phyloP scores from a whole-genome alignment of 148 eudicot genomes.

The Arctostaphylos glauca region DNA sequence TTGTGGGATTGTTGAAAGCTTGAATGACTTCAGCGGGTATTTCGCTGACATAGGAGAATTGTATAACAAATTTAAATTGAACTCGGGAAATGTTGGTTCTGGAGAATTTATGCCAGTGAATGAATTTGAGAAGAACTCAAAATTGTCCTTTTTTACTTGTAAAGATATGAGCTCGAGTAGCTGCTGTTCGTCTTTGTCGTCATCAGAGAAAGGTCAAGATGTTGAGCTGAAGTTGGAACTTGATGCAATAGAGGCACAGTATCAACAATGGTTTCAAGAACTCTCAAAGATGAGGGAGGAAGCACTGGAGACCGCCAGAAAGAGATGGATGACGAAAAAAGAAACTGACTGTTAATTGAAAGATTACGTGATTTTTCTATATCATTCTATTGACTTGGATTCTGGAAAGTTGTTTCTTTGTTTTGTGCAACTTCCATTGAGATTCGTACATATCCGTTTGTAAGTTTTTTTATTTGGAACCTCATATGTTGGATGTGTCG shows the following conservation, averaged over 20 bases:
- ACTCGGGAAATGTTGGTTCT: not conserved
- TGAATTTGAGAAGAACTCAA: slow-evolving; percentile 30
- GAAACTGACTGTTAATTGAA: slow-evolving; percentile 34
- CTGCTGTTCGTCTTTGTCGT: slow-evolving; percentile 38
- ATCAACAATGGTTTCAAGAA: slow-evolving; percentile 58
- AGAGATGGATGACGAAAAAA: slow-evolving; percentile 63
- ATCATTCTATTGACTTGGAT: slow-evolving; percentile 1
- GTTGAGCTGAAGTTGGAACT: slow-evolving; percentile 54
- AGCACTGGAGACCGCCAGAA: slow-evolving; percentile 57
- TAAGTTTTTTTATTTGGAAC: not conserved
- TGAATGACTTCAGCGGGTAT: slow-evolving; percentile 24
- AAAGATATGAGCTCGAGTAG: slow-evolving; percentile 39
- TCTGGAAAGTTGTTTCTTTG: not conserved
- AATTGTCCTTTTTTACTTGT: slow-evolving; percentile 16
- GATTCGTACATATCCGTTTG: not conserved
- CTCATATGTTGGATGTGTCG: not conserved
- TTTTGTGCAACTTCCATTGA: slow-evolving; percentile 2
- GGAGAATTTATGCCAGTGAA: slow-evolving; percentile 30
- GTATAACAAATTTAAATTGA: not conserved
- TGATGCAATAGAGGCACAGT: slow-evolving; percentile 54
- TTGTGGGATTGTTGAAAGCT: slow-evolving; percentile 25
- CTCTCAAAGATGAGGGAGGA: slow-evolving; percentile 52
- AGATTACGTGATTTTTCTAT: not conserved
- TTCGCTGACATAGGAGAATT: slow-evolving; percentile 39
- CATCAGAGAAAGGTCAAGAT: slow-evolving; percentile 34